Conservation (phyloP, 2,329 filamentous ascomycete species). For the Rutstroemia sp. region DNA sequence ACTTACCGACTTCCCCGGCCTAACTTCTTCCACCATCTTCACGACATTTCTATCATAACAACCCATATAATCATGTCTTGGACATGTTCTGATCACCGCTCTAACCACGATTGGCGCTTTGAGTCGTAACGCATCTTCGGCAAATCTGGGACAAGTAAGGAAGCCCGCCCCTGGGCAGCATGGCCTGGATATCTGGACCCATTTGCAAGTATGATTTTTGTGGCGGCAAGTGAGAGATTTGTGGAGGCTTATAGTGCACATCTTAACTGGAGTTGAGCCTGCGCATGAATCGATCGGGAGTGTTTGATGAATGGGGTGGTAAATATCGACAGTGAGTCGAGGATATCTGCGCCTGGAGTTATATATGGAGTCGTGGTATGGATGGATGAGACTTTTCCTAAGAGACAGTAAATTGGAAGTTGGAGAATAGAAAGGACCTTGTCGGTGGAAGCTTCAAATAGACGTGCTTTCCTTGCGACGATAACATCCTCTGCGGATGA, state of each 20-base stretch:
- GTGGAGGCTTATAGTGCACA: not conserved
- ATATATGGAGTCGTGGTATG: too few species aligned
- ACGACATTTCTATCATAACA: slow-evolving; percentile 6
- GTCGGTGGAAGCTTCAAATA: too few species aligned
- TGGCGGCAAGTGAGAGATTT: not conserved
- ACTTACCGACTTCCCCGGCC: not conserved
- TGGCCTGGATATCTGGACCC: slow-evolving; percentile 2
- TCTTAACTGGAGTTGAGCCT: not conserved
- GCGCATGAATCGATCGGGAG: not conserved
- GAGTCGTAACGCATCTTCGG: not conserved
- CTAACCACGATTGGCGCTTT: slow-evolving; percentile 1
- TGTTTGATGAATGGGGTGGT: too few species aligned
- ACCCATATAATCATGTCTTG: not conserved
- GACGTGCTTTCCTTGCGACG: not conserved
- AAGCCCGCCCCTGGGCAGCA: not conserved
- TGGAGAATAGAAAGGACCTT: too few species aligned
- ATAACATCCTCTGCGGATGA: not conserved
- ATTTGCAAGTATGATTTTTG: slow-evolving; percentile 1
- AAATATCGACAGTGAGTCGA: too few species aligned
- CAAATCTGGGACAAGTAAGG: slow-evolving; percentile 1
- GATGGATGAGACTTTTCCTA: too few species aligned
- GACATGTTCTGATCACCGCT: not conserved
- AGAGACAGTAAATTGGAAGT: too few species aligned
- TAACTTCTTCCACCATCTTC: slow-evolving; percentile 6
- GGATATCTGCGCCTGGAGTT: too few species aligned